Base-by-base conservation (phyloP, 345 rosid species). In the Geranium rotundifolium region DNA sequence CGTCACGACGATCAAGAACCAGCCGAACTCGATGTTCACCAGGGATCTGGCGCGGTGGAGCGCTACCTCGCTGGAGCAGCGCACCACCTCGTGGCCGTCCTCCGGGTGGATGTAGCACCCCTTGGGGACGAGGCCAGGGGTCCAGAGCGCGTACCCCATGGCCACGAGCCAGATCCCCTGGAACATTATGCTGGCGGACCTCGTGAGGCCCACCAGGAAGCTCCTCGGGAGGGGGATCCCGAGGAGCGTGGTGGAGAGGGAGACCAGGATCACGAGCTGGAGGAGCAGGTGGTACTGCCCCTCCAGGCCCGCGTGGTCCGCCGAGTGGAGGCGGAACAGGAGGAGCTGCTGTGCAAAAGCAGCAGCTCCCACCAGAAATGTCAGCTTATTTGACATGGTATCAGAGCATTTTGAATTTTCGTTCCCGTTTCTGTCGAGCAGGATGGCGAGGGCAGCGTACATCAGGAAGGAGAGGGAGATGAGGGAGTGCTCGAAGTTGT, bases 281-380 rank as follows among this genome's bases (percentile, higher is more conserved):
- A 89, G 72, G 57, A 89, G 83, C 64, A 86, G 66, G 59, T 91
- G 98, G 71, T 89, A 91, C 9, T 85, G 96, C 0, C 98, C 96
- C 72, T 91, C 90, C 7, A 91, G 72, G 7, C 96, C 96, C 69
- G 69, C 82, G 67, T 91, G 96, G 59, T 86, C 96, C 19, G 95
- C 63, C 0, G 98, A 85, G 69, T 89, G 98, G 29, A 89, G 87
- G 70, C 74, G 90, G 79, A 91, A 89, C 14, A 91, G 75, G 56
- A 91, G 70, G 16, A 89, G 77, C 61, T 89, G 82, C 54, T 91
- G 98, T 0, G 80, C 76, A 39, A 91, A 84, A 31, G 96, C 89
- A 7, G 84, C 55, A 0, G 86, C 83, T 0, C 72, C 95, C 2
- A 91, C 61, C 50, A 89, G 62, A 54, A 72, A 81, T 17, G 87